Evolutionary conservation across 1,139 yeast genomes (phyloP).

Genomic region (Protomyces inouyei): DNA sequence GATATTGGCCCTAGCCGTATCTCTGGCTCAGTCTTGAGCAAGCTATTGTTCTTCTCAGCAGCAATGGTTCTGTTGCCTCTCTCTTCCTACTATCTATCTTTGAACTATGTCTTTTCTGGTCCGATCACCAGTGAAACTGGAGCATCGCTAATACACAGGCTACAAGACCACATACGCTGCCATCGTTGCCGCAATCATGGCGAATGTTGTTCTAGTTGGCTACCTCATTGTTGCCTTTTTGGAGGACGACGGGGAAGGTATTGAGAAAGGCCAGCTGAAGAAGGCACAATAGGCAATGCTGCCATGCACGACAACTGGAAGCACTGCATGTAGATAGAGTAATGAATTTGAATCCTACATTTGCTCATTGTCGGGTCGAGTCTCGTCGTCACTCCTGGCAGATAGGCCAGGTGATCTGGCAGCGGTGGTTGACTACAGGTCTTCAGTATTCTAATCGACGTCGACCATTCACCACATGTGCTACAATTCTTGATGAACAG

Average conservation of each 20-base stretch:
- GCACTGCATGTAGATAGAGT: not conserved
- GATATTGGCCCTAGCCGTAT: not conserved
- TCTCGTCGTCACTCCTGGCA: too few relatives aligned
- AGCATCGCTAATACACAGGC: not conserved
- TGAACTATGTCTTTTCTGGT: slow-evolving; percentile 41
- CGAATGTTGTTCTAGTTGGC: slow-evolving; percentile 80
- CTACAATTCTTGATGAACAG: not conserved
- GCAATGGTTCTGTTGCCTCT: slow-evolving; percentile 84
- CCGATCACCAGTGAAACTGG: not conserved
- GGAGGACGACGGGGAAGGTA: slow-evolving; percentile 48
- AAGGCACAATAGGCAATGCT: not conserved
- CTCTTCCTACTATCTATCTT: slow-evolving; percentile 57
- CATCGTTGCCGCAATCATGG: slow-evolving; percentile 81
- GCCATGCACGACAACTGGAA: not conserved
- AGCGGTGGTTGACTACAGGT: too few relatives aligned
- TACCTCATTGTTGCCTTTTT: slow-evolving; percentile 82
- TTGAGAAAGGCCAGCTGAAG: not conserved
- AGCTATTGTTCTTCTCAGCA: slow-evolving; percentile 57
- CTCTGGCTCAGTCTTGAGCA: slow-evolving; percentile 5
- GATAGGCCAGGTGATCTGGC: too few relatives aligned
- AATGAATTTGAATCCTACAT: not conserved
- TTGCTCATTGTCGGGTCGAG: not conserved
- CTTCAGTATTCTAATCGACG: not conserved
- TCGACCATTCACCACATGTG: too few relatives aligned
- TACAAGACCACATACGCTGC: slow-evolving; percentile 44